phyloP scores from a whole-genome alignment of 257 asterid species.

The Buddleja alternifolia region DNA sequence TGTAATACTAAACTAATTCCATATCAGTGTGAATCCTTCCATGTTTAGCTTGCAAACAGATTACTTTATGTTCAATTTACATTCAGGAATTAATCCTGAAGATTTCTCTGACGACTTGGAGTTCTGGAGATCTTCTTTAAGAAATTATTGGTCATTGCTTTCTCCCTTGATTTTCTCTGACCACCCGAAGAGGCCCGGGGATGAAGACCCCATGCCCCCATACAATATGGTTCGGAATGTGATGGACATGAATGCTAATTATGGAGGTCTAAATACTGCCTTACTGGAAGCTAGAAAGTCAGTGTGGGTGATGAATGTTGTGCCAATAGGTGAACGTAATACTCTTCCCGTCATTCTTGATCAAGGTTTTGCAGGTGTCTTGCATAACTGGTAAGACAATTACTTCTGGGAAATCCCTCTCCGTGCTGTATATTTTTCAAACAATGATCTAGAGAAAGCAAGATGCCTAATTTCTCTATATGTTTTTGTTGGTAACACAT shows the following conservation, averaged over 20 bases:
- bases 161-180: conserved; percentile 96
- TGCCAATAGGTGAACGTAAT: conserved; percentile 66
- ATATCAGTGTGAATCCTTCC: conserved; percentile 3
- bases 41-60: conserved; percentile 24
- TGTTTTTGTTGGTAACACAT: neutral
- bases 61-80: conserved; percentile 18
- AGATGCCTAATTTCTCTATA: neutral
- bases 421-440: neutral
- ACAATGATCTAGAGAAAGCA: neutral
- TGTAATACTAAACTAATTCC: conserved; percentile 29
- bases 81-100: conserved; percentile 72
- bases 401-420: conserved; percentile 14
- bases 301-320: conserved; percentile 96
- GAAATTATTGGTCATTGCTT: conserved; percentile 93
- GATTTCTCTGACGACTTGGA: conserved; percentile 72
- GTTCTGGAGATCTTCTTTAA: conserved; percentile 75
- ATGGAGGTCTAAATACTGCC: conserved; percentile 83
- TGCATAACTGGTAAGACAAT: conserved; percentile 78
- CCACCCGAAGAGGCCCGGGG: conserved; percentile 98
- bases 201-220: conserved; percentile 93
- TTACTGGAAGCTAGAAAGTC: conserved; percentile 71
- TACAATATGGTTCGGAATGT: conserved; percentile 92
- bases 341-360: conserved; percentile 79
- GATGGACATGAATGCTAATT: conserved; percentile 94
- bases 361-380: conserved; percentile 78